Evolutionary conservation across 768 basidiomycete genomes (phyloP), one percentile per base, ranked within the genome.

Genomic region (Leccinum rimulosum): DNA sequence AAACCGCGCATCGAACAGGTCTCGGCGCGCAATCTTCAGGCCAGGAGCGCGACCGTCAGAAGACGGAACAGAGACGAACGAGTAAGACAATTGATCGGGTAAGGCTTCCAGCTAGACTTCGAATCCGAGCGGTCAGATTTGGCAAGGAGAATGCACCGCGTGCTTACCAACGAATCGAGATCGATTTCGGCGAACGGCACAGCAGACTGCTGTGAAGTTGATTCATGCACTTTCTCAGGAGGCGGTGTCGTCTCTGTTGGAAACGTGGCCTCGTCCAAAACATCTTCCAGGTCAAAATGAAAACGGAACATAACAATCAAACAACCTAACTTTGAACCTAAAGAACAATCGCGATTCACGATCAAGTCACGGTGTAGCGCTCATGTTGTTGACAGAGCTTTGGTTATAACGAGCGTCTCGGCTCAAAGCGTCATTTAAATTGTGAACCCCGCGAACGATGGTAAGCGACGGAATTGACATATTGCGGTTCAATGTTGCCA

Each of bases 1-100:
- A 72, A 96, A 97, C n/a, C 95, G 85, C 1, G 91, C 95, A 73
- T 99, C 96, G 68, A 93, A 98, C 6, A 98, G 78, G 73, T 98
- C 96, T 58, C 96, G 81, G 14, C 94, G 85, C 4, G 85, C 75
- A 28, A 98, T 76, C 12, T 64, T 64, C 2, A 80, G 58, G 17
- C 58, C 66, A 3, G 58, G 51, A 33, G 4, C 5, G 15, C 67
- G 56, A 14, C 68, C 73, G 22, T 73, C 73, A 1, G 73, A 63
- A 5, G 83, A 73, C 2, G 84, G 82, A 4, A 89, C 73, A 3
- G 72, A 66, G 14, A 95, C 64, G 3, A 90, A 86, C 0, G 95
- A 93, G 70, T 88, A 95, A 0, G 93, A 93, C 62, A 98, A 85
- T 11, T 81, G 73, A 2, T 81, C 76, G 1, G 95, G 94, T 6